Percentiles rank a stretch among this genome's conserved stretches.
Evolutionary conservation across 2,329 filamentous ascomycete species (phyloP).

Genomic region (Kalmusia sp.): DNA sequence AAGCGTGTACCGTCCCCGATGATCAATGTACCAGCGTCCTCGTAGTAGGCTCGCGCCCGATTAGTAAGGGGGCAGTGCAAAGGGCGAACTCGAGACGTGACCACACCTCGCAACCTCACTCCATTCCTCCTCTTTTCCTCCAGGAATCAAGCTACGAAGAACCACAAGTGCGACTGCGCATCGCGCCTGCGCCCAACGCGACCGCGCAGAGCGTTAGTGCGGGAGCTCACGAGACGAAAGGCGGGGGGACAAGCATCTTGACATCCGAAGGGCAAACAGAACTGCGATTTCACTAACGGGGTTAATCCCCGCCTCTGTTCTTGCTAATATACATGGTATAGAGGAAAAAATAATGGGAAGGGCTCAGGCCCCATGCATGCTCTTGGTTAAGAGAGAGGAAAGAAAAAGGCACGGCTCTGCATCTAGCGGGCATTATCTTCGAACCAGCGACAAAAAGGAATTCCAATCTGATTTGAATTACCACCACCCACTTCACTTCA

Average conservation of each 20-base stretch:
- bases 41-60: constrained; percentile 24
- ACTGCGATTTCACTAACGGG: too few relatives aligned
- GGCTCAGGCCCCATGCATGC: constrained; percentile 12
- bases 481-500: too few relatives aligned
- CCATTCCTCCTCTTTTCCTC: constrained; percentile 7
- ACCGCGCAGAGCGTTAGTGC: not conserved
- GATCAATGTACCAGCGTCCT: too few relatives aligned
- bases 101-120: constrained; percentile 10
- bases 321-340: constrained; percentile 24
- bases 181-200: not conserved
- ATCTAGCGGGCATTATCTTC: constrained; percentile 14
- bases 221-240: not conserved
- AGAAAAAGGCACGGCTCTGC: constrained; percentile 10
- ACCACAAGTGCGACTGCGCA: not conserved
- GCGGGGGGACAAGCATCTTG: not conserved
- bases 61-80: constrained; percentile 39
- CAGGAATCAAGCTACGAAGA: too few relatives aligned
- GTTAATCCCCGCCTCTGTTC: too few relatives aligned
- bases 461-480: constrained; percentile 13
- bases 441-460: constrained; percentile 19
- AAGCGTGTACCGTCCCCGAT: too few relatives aligned
- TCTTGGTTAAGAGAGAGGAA: constrained; percentile 2
- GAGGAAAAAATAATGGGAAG: too few relatives aligned
- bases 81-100: not conserved
- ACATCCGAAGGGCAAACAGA: too few relatives aligned